These are phyloP conservation scores for Eleusine indica DNA, from an alignment of 176 grass and related monocot species.

Conservation along the genomic window DNA sequence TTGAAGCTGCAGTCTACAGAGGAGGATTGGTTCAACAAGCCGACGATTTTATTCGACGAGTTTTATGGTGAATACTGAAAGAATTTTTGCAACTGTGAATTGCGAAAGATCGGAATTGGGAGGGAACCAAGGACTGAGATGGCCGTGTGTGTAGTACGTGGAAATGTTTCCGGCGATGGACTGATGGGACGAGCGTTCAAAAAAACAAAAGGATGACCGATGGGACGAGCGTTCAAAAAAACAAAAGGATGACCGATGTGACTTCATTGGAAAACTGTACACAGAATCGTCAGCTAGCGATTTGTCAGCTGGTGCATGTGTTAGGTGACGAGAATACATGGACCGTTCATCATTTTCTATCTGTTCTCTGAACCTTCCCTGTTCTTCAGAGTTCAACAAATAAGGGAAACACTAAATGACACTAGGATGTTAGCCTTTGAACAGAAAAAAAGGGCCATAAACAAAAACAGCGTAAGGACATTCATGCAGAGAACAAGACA, in stretches of 20 bases:
- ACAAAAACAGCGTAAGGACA: background rate
- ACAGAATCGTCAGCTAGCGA: background rate
- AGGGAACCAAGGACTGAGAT: background rate
- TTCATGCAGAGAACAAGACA: background rate
- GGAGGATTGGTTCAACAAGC: background rate
- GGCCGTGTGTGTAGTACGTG: background rate
- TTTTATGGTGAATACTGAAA: background rate
- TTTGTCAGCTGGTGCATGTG: slow-evolving; percentile 44
- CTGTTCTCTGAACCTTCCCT: background rate
- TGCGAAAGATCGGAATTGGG: background rate
- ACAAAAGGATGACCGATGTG: background rate
- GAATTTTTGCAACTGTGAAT: background rate
- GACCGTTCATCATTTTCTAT: background rate
- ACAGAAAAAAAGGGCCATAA: background rate
- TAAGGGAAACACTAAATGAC: background rate
- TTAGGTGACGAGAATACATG: slow-evolving; percentile 22
- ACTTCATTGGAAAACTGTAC: slow-evolving; percentile 24
- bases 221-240: background rate
- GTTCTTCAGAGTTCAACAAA: background rate
- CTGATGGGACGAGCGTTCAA: background rate
- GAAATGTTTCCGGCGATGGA: background rate
- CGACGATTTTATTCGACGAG: background rate
- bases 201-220: background rate
- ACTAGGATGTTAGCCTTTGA: background rate
- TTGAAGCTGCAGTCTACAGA: background rate